Conservation (phyloP, 2,329 filamentous ascomycete species). For the Arthrinium phaeospermum region DNA sequence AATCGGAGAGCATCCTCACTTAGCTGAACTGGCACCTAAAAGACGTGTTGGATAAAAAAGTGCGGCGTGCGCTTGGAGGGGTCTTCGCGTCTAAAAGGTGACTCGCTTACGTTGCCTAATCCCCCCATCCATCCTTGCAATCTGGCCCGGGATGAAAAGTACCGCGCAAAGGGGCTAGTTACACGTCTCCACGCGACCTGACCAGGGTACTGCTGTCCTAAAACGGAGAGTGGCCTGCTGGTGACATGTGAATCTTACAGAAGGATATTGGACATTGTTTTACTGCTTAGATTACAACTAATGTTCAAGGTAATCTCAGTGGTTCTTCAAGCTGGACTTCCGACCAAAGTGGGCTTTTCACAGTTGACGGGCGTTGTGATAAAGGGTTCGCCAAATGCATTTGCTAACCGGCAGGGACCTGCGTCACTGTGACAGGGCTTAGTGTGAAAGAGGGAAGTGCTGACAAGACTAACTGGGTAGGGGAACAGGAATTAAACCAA, state of each 20-base stretch:
- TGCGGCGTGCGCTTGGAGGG: neutral
- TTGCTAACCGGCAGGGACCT: neutral
- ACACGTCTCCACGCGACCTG: neutral
- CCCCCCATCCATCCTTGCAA: neutral
- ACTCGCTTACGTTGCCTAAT: neutral
- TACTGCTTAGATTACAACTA: neutral
- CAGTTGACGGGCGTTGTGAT: neutral
- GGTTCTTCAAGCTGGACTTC: neutral
- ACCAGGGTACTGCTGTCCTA: neutral
- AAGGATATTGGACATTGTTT: neutral
- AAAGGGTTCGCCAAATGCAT: neutral
- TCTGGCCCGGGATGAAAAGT: neutral
- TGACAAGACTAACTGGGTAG: neutral
- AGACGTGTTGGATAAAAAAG: too few species aligned
- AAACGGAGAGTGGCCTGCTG: neutral
- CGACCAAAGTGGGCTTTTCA: too few species aligned
- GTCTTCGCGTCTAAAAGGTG: neutral
- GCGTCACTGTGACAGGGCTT: neutral
- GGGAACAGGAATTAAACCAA: neutral
- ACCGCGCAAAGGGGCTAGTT: neutral
- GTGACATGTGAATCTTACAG: too few species aligned
- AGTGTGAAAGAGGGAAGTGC: neutral
- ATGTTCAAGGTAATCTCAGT: neutral
- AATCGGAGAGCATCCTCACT: too few species aligned
- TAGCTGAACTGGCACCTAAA: too few species aligned